phyloP scores from a whole-genome alignment of 1,284 basidiomycete genomes.

The Agroathelia rolfsii region DNA sequence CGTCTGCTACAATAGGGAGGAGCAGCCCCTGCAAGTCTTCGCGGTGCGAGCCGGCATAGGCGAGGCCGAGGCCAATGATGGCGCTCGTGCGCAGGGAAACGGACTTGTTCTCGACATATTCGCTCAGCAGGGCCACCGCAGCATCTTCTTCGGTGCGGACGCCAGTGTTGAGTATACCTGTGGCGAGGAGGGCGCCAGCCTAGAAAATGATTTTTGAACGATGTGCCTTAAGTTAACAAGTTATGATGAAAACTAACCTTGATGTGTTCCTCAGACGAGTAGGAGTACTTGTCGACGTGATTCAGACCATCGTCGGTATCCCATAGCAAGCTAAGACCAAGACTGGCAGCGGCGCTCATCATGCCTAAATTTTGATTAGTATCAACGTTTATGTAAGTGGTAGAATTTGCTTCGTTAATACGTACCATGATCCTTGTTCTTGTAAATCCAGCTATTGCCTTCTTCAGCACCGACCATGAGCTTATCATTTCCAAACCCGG shows the following conservation, averaged over 20 bases:
- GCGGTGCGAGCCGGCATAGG: conserved; percentile 88
- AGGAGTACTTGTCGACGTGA: conserved; percentile 97
- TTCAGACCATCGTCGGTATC: conserved; percentile 92
- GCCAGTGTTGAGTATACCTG: conserved; percentile 85
- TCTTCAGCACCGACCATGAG: conserved; percentile 95
- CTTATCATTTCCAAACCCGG: conserved; percentile 98
- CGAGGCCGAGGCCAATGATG: conserved; percentile 87
- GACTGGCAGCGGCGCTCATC: conserved; percentile 92
- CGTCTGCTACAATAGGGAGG: conserved; percentile 77
- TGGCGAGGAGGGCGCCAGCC: conserved; percentile 93
- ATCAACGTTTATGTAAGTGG: conserved; percentile 1
- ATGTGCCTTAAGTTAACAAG: not conserved
- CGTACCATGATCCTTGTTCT: conserved; percentile 94
- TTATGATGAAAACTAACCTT: conserved; percentile 42
- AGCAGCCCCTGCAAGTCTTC: conserved; percentile 78
- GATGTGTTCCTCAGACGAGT: conserved; percentile 93
- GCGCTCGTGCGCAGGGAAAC: conserved; percentile 79
- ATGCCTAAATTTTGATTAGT: conserved; percentile 50
- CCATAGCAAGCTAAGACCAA: conserved; percentile 93
- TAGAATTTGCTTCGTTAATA: conserved; percentile 6
- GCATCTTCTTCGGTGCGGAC: conserved; percentile 93
- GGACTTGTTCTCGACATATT: conserved; percentile 87
- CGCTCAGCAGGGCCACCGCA: conserved; percentile 83
- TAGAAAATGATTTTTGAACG: too few relatives aligned
- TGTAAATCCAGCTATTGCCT: conserved; percentile 98